Conservation (phyloP, 768 basidiomycete species). For the Lactarius quietus region DNA sequence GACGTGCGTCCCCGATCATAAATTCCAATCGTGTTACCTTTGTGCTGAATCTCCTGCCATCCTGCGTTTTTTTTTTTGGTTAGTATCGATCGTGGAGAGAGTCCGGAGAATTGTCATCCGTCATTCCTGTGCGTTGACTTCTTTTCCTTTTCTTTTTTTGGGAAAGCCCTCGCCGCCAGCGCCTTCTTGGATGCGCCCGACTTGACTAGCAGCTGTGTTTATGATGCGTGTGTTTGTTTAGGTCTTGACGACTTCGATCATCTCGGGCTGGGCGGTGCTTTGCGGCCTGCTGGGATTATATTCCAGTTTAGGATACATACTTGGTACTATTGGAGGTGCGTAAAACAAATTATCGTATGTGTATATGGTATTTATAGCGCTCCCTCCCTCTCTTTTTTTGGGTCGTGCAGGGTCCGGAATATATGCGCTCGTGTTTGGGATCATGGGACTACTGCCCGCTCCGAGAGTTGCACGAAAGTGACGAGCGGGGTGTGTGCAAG, state of each 20-base stretch:
- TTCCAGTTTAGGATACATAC: slow-evolving; percentile 60
- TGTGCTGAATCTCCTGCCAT: slow-evolving; percentile 29
- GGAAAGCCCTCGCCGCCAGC: neutral
- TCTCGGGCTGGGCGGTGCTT: slow-evolving; percentile 64
- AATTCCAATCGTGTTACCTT: neutral
- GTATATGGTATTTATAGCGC: slow-evolving; percentile 27
- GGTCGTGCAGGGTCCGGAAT: slow-evolving; percentile 55
- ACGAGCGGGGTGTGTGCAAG: neutral
- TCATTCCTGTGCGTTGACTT: slow-evolving; percentile 49
- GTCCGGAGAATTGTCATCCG: slow-evolving; percentile 61
- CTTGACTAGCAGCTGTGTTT: too few relatives aligned
- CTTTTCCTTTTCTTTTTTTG: neutral
- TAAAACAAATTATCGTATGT: slow-evolving; percentile 24
- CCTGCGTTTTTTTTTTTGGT: slow-evolving; percentile 3
- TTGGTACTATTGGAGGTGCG: slow-evolving; percentile 50
- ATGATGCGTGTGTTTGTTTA: slow-evolving; percentile 12
- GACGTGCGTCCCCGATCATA: slow-evolving; percentile 47
- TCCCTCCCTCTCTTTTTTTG: neutral
- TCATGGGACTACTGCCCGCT: slow-evolving; percentile 67
- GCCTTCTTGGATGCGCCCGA: neutral
- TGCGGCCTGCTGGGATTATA: slow-evolving; percentile 63
- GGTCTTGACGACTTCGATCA: slow-evolving; percentile 62
- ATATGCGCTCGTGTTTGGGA: slow-evolving; percentile 68
- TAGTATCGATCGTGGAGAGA: slow-evolving; percentile 75
- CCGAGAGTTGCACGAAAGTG: slow-evolving; percentile 35